Base-by-base conservation (phyloP, 2,329 filamentous ascomycete species). In the Aspergillus fructus region DNA sequence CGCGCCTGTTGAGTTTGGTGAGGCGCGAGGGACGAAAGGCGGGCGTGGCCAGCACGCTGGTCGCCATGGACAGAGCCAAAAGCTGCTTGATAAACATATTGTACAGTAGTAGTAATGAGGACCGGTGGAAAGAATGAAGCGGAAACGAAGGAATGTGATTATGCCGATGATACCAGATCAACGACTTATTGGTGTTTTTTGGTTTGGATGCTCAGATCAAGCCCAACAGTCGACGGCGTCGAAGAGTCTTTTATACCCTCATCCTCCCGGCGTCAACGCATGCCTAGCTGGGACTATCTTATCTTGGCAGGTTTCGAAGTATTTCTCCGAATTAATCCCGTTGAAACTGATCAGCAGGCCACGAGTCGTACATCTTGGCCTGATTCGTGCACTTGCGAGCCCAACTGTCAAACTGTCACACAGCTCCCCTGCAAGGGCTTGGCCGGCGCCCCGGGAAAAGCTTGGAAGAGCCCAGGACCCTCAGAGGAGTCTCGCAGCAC, bases 1-100 rank as follows among this genome's bases (percentile, higher is more conserved):
- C 59, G 39, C 59, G 62, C 52, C 58, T 60, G 17, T 53, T 46
- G 17, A 61, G 49, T 13, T 49, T 23, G 49, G 33, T 52, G 17
- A 45, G 8, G 27, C 27, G 27, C 27, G 27, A 24, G 40, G 13
- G 33, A 19, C 39, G 45, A 21, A 21, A 3, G 30, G 24, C 53
- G 8, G 49, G 46, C 46, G 27, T 33, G 53, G 46, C 53, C 53
- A 50, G 53, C 46, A 42, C 53, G 53, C 46, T 49, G 46, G 53
- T 55, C 15, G 45, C 53, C 15, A 55, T 24, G 24, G 53, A 55
- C 24, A 55, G 53, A 27, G 24, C 34, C 30, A 49, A 12, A 21
- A 30, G 17, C 13, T 55, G 45, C 15, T 43, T 21, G 39, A 55
- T 19, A 19, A 37, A 45, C 49, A 52, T 49, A 9, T 52, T 52